phyloP scores from a whole-genome alignment of 257 asterid genomes.

The Nicotiana otophora region DNA sequence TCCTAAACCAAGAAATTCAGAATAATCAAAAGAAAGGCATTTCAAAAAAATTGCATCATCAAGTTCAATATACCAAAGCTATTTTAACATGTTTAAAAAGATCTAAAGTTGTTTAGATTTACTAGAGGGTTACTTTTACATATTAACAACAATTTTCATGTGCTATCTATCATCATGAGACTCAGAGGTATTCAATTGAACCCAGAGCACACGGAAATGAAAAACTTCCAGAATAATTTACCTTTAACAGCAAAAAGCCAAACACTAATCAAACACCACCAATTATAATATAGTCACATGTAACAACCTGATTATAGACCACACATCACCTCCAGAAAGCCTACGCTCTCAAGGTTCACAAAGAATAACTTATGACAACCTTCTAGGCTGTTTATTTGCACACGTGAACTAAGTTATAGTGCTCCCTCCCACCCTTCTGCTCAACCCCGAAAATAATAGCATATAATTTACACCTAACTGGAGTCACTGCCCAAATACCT shows the following conservation, averaged over 20 bases:
- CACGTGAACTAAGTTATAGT: neutral
- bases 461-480: neutral
- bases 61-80: neutral
- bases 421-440: neutral
- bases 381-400: neutral
- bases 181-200: neutral
- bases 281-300: neutral
- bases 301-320: neutral
- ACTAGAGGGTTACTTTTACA: neutral
- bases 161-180: neutral
- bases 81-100: neutral
- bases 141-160: neutral
- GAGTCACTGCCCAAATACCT: neutral
- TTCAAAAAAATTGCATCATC: neutral
- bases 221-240: neutral
- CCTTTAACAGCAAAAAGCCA: neutral
- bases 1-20: neutral
- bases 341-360: neutral
- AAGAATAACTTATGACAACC: neutral
- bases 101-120: neutral
- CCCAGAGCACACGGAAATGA: neutral
- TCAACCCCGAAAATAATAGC: neutral
- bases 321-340: neutral
- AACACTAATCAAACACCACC: neutral
- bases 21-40: neutral